Evolutionary conservation across 1,139 yeast species (phyloP).

Genomic region (Geotrichum histeridarum): DNA sequence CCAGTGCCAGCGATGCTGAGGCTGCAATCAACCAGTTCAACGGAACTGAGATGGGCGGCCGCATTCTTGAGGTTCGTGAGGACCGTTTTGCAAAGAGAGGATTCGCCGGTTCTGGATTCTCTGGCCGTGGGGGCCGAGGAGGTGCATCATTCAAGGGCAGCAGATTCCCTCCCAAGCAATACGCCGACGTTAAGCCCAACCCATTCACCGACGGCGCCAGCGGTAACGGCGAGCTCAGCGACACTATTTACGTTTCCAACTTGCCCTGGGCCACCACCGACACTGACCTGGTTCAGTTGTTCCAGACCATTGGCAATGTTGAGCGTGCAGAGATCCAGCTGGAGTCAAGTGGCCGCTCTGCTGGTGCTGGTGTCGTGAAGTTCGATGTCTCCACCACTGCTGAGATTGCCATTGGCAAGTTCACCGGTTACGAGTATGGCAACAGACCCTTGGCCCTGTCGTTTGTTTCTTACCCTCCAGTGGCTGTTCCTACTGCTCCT

Average conservation of each 20-base stretch:
- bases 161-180: constrained; percentile 12
- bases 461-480: constrained; percentile 42
- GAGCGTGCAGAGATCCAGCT: constrained; percentile 71
- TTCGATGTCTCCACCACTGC: constrained; percentile 68
- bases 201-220: constrained; percentile 60
- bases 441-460: constrained; percentile 65
- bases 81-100: constrained; percentile 44
- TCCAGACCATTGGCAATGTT: constrained; percentile 79
- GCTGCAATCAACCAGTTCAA: constrained; percentile 88
- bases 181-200: constrained; percentile 21
- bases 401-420: constrained; percentile 64
- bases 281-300: constrained; percentile 78
- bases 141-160: constrained; percentile 15
- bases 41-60: constrained; percentile 89
- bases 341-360: constrained; percentile 60
- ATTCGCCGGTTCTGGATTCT: constrained; percentile 9
- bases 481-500: neutral
- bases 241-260: constrained; percentile 65
- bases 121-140: constrained; percentile 25
- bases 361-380: constrained; percentile 81
- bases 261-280: constrained; percentile 85
- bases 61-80: constrained; percentile 67
- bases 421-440: constrained; percentile 79
- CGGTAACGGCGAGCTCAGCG: constrained; percentile 61
- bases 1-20: constrained; percentile 74